Conservation (phyloP, 1,139 yeast genomes). For the Saccharomyces hybrid region DNA sequence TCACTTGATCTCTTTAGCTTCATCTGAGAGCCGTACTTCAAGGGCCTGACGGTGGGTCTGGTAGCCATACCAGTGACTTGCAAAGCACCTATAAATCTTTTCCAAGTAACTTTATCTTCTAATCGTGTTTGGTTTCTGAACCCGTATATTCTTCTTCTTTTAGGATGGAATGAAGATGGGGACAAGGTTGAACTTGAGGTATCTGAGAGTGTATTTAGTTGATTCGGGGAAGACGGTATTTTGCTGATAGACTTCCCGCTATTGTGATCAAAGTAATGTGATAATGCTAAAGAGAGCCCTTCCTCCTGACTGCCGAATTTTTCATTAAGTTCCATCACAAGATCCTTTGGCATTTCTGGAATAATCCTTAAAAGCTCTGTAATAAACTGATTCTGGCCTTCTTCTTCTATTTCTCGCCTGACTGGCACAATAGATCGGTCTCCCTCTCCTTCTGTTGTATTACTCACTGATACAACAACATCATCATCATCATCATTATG, state of each 20-base stretch:
- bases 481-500: background rate
- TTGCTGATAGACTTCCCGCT: background rate
- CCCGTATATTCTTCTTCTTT: background rate
- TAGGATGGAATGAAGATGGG: background rate
- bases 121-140: constrained; percentile 7
- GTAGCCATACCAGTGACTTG: constrained; percentile 80
- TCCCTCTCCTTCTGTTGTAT: background rate
- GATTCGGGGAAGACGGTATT: background rate
- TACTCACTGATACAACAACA: background rate
- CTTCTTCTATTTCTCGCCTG: background rate
- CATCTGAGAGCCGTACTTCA: constrained; percentile 44
- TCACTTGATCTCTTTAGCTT: constrained; percentile 6
- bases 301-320: constrained; percentile 9
- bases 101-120: constrained; percentile 23
- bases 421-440: background rate
- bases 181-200: background rate
- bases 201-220: background rate
- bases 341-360: constrained; percentile 10
- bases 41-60: constrained; percentile 52
- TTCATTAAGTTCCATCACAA: constrained; percentile 7
- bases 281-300: constrained; percentile 14
- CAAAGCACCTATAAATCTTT: constrained; percentile 57
- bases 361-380: constrained; percentile 11
- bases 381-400: constrained; percentile 3
- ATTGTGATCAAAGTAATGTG: constrained; percentile 12